These are phyloP conservation scores for Dipodascus geniculatus DNA, from an alignment of 805 yeast genomes.

Conservation along the genomic window DNA sequence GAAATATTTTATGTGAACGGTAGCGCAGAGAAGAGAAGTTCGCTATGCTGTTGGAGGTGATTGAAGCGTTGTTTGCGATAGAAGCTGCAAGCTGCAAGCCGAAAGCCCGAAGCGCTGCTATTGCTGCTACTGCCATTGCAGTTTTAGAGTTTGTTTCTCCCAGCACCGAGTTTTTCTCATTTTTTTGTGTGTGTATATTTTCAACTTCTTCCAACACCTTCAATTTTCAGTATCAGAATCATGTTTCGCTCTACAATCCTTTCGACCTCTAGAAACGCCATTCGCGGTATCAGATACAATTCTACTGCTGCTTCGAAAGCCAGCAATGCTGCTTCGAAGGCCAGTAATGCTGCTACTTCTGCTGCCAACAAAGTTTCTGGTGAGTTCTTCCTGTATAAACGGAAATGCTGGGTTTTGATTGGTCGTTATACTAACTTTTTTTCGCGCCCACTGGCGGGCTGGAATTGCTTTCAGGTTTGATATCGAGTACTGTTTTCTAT, in stretches of 20 bases:
- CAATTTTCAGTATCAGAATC: neutral
- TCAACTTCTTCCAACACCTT: neutral
- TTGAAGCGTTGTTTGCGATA: too few species aligned
- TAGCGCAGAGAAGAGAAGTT: too few species aligned
- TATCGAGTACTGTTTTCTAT: constrained; percentile 68
- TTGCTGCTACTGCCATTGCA: too few species aligned
- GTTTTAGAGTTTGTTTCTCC: too few species aligned
- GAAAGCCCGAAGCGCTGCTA: too few species aligned
- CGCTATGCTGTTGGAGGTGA: too few species aligned
- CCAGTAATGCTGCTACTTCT: constrained; percentile 22
- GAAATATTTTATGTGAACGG: too few species aligned
- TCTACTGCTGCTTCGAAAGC: constrained; percentile 32
- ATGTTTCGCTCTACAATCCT: constrained; percentile 8
- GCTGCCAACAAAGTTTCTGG: constrained; percentile 28
- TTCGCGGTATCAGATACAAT: constrained; percentile 26
- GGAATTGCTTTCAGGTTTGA: constrained; percentile 19
- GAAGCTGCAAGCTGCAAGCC: too few species aligned
- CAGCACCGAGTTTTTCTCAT: too few species aligned
- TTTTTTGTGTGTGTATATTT: neutral
- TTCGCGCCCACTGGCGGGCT: too few species aligned
- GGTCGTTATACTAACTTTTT: neutral
- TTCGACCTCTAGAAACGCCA: constrained; percentile 6
- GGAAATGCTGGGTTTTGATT: neutral
- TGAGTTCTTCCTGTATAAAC: constrained; percentile 16
- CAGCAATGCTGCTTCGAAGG: constrained; percentile 24